A percentile compares a stretch with the other conserved stretches of the same genome.
These are phyloP conservation scores for Triglochin maritima DNA, from an alignment of 106 monocot genomes.

Conservation along the genomic window DNA sequence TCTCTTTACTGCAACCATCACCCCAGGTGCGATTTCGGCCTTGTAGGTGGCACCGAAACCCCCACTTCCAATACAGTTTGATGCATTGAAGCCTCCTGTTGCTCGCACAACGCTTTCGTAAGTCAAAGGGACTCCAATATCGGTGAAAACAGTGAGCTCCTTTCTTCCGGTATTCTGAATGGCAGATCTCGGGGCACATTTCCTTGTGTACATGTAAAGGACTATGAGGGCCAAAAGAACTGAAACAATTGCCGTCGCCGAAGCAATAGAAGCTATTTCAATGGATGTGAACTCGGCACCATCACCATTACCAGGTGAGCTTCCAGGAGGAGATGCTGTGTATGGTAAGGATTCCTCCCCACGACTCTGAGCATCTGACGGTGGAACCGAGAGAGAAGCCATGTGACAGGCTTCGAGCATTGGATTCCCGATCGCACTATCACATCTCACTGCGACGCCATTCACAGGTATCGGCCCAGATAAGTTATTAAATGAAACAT, in stretches of 20 bases:
- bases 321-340: conserved; percentile 14
- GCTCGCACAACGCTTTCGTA: conserved; percentile 68
- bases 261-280: conserved; percentile 76
- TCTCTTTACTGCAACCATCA: conserved; percentile 84
- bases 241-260: conserved; percentile 71
- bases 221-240: conserved; percentile 57
- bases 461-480: conserved; percentile 48
- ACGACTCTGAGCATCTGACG: conserved; percentile 18
- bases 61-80: conserved; percentile 77
- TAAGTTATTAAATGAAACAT: conserved; percentile 72
- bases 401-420: conserved; percentile 29
- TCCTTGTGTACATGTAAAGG: conserved; percentile 64
- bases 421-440: conserved; percentile 51
- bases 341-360: conserved; percentile 18
- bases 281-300: conserved; percentile 25
- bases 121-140: conserved; percentile 75
- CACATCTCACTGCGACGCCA: conserved; percentile 26
- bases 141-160: conserved; percentile 60
- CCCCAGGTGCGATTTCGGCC: conserved; percentile 84
- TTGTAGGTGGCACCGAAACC: conserved; percentile 98
- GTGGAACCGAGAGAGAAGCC: conserved; percentile 27
- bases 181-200: conserved; percentile 43
- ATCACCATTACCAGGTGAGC: background rate
- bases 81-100: conserved; percentile 22
- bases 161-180: conserved; percentile 31